Evolutionary conservation across 2,329 filamentous ascomycete genomes (phyloP), one percentile per base, ranked within the genome.

Genomic region (Trichothecium sympodiale): DNA sequence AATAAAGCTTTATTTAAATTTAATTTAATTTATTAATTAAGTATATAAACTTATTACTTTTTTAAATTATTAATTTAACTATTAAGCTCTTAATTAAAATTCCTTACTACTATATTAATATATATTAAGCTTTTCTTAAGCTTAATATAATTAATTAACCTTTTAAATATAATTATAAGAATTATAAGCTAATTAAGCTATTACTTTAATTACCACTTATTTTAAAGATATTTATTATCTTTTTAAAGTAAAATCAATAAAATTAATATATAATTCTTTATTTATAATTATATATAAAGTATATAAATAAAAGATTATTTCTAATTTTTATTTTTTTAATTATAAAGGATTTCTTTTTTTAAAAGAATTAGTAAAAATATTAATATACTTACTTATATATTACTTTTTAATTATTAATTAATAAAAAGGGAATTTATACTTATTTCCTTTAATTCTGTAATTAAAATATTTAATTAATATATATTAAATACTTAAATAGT

Each of bases 171-270:
- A 10, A 13, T 31, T 31, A 31, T 8, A 31, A 31, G 9, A 31
- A 31, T 15, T 31, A 31, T 31, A 31, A 31, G 29, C 16, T 31
- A 13, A 31, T 31, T 31, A 31, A 13, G 16, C 15, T 31, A 31
- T 15, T 31, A 31, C 8, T 31, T 31, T 31, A 31, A 31, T 8
- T 13, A 13, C 12, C 12, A 31, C 16, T 31, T 31, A 12, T 31
- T 13, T 12, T 31, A 31, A 12, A 12, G 9, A 13, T 13, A 31
- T 31, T 31, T 8, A 15, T 12, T 15, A 13, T 31, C 8, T 12
- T 13, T 31, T 8, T 12, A 31, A 8, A 8, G 16, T 31, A 8
- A 12, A 31, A 15, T 13, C 9, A 8, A 13, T 13, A 15, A 15
- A 31, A 8, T 15, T 31, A 8, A 31, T 31, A 31, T 12, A 31